Base-by-base conservation (phyloP, 2,329 filamentous ascomycete species). In the Colletotrichum musicola region DNA sequence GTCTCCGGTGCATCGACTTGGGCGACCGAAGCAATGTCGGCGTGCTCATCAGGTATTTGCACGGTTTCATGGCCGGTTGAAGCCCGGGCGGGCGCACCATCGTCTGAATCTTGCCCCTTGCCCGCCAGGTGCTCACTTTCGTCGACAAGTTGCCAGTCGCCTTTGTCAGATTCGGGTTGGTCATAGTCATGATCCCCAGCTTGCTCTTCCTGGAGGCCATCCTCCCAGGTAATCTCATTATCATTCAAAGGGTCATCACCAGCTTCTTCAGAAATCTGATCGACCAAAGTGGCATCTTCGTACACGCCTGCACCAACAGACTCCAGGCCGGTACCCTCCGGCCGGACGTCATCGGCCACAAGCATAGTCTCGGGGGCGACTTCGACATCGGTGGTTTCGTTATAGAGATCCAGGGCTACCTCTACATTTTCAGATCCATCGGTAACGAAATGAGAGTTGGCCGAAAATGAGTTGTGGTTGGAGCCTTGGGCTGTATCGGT, bases 141-240 rank as follows among this genome's bases (percentile, higher is more conserved):
- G 18, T 62, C 46, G 18, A 57, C 51, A 16, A 68, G 47, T 25
- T 69, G 63, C 67, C 58, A 68, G 18, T 63, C 67, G 30, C 65
- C 40, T 13, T 62, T 49, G 9, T 25, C 57, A 22, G 18, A 14
- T 7, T 61, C 49, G 25, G 47, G n/a, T n/a, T 47, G 35, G 10
- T 14, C 44, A 10, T 40, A 38, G 13, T 25, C 40, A 6, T 20
- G 38, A 6, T 55, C 25, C 22, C 12, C 57, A 42, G 42, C 54
- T 50, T 68, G 44, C 10, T 42, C 53, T 16, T 59, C 46, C n/a
- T 53, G 25, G 6, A 42, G 50, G 5, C 57, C 61, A 58, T 69
- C 68, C 30, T 72, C 71, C 51, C 71, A 72, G n/a, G 50, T 72
- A n/a, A 72, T 71, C 54, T 72, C 71, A 27, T 72, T 69, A 18